Percentiles rank a stretch among this genome's conserved stretches.
phyloP scores from a whole-genome alignment of 2,329 filamentous ascomycete genomes.

The Chaetomiaceae sp. region DNA sequence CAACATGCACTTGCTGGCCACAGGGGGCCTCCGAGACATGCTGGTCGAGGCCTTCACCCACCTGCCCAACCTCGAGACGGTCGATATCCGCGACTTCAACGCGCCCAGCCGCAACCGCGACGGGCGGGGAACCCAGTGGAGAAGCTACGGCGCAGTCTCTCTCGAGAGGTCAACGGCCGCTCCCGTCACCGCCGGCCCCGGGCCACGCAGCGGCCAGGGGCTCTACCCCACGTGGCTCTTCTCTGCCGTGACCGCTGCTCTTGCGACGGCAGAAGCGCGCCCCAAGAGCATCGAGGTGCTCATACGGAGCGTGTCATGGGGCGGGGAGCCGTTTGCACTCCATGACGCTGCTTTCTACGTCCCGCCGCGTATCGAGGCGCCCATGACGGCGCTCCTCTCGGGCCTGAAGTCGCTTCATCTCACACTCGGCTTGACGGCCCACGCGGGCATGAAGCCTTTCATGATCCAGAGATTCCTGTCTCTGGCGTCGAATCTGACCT shows the following conservation, averaged over 20 bases:
- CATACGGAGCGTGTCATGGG: conserved; percentile 28
- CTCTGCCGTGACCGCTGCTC: conserved; percentile 37
- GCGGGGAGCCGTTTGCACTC: conserved; percentile 29
- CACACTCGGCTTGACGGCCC: conserved; percentile 17
- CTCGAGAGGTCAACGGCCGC: conserved; percentile 32
- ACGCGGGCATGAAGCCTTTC: neutral
- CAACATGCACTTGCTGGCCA: conserved; percentile 35
- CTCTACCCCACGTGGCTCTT: conserved; percentile 37
- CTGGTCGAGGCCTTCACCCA: conserved; percentile 53
- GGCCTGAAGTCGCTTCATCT: conserved; percentile 45
- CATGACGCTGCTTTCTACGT: conserved; percentile 44
- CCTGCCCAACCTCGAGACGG: conserved; percentile 49
- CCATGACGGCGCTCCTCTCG: conserved; percentile 39
- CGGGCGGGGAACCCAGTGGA: conserved; percentile 40
- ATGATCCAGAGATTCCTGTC: conserved; percentile 36
- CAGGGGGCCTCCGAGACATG: conserved; percentile 48
- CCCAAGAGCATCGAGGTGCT: conserved; percentile 47
- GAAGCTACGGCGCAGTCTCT: conserved; percentile 49
- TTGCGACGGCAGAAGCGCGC: conserved; percentile 37
- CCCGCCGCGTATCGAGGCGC: conserved; percentile 35
- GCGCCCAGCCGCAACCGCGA: conserved; percentile 48
- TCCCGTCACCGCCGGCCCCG: conserved; percentile 2
- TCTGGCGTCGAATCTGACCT: conserved; percentile 40
- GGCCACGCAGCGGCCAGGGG: neutral
- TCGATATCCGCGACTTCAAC: conserved; percentile 58